Evolutionary conservation across 129 eudicot genomes (phyloP).

Genomic region (Deinandra increscens): DNA sequence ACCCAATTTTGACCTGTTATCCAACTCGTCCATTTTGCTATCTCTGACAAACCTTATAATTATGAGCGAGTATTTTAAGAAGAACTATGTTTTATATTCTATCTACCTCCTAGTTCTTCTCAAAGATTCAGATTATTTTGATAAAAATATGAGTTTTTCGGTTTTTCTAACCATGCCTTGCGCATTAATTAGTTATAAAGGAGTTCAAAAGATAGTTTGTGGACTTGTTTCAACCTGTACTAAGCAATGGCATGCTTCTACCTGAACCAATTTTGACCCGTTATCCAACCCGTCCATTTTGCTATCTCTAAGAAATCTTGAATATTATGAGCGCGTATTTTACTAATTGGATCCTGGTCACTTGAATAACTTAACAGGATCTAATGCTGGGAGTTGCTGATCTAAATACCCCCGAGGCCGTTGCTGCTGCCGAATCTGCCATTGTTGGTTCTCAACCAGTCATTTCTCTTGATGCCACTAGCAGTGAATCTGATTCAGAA

Average conservation of each 20-base stretch:
- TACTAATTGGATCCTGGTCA: background rate
- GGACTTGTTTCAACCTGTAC: background rate
- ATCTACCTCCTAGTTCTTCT: background rate
- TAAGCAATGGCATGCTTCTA: background rate
- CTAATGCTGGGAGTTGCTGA: slow-evolving; percentile 92
- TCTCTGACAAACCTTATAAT: background rate
- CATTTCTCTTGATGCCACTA: slow-evolving; percentile 27
- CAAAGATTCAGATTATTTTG: too few species aligned
- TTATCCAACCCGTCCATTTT: background rate
- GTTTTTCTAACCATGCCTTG: too few species aligned
- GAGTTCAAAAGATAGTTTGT: background rate
- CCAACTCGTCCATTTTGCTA: background rate
- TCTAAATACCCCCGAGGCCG: slow-evolving; percentile 85
- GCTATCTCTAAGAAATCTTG: background rate
- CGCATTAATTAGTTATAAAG: too few species aligned
- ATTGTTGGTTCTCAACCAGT: slow-evolving; percentile 55
- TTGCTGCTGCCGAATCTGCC: slow-evolving; percentile 87
- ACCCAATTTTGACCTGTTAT: too few species aligned
- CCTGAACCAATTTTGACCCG: too few species aligned
- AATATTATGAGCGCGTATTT: background rate
- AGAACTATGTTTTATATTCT: background rate
- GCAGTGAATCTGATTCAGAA: slow-evolving; percentile 40
- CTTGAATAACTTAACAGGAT: slow-evolving; percentile 42
- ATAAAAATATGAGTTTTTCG: background rate
- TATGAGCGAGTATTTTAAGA: background rate